These are phyloP conservation scores for Colletotrichum sp. DNA, from an alignment of 2,329 filamentous ascomycete genomes.

Conservation along the genomic window DNA sequence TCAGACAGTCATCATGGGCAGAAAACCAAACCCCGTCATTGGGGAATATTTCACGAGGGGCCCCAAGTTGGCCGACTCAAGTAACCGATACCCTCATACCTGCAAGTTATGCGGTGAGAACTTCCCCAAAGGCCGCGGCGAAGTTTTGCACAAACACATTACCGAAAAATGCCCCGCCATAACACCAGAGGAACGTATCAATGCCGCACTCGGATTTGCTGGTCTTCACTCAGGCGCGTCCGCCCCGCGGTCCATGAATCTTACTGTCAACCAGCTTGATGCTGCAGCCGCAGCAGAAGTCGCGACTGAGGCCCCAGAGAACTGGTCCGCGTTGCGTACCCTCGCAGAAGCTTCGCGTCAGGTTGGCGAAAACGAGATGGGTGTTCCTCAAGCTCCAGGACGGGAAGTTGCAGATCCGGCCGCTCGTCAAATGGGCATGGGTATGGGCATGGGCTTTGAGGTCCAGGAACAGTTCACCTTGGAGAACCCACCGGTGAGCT, in stretches of 20 bases:
- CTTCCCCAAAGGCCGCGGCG: constrained; percentile 88
- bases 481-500: constrained; percentile 59
- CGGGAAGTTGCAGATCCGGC: constrained; percentile 25
- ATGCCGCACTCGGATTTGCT: constrained; percentile 51
- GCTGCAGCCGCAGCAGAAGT: constrained; percentile 14
- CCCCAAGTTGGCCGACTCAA: constrained; percentile 84
- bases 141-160: constrained; percentile 81
- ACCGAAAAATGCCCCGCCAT: constrained; percentile 87
- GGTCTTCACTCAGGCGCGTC: constrained; percentile 18
- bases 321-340: constrained; percentile 84
- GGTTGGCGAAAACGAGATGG: constrained; percentile 49
- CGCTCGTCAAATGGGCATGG: constrained; percentile 22
- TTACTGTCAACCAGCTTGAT: constrained; percentile 16
- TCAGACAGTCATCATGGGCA: constrained; percentile 65
- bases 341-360: constrained; percentile 87
- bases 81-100: constrained; percentile 90
- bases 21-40: constrained; percentile 84
- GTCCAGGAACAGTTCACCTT: constrained; percentile 64
- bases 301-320: constrained; percentile 45
- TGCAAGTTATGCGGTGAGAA: constrained; percentile 88
- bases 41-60: constrained; percentile 89
- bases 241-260: constrained; percentile 19
- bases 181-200: constrained; percentile 74
- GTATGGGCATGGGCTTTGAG: constrained; percentile 45
- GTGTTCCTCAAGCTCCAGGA: neutral